Evolutionary conservation across 805 yeast genomes (phyloP).

Genomic region (Candida tallmaniae): DNA sequence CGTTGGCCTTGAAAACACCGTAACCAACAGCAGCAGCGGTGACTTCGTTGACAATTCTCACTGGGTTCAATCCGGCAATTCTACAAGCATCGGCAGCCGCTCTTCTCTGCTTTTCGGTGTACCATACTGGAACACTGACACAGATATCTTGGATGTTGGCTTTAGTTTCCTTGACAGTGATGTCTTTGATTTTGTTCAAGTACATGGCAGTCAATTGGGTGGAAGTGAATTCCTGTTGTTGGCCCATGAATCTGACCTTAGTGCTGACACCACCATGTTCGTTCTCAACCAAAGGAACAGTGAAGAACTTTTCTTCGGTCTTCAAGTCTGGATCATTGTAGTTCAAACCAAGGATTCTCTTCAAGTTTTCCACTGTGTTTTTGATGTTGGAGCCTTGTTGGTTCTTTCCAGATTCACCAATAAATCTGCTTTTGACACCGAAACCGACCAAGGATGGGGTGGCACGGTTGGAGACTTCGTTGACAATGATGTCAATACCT

Average conservation of each 20-base stretch:
- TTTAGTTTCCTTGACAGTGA: slow-evolving; percentile 77
- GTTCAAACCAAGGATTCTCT: slow-evolving; percentile 84
- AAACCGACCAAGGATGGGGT: slow-evolving; percentile 92
- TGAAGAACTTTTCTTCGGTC: slow-evolving; percentile 68
- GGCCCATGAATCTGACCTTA: slow-evolving; percentile 79
- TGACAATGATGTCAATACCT: slow-evolving; percentile 97
- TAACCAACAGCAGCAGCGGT: slow-evolving; percentile 99
- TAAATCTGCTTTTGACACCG: slow-evolving; percentile 80
- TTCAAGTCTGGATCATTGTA: slow-evolving; percentile 72
- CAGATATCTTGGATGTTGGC: slow-evolving; percentile 81
- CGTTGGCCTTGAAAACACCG: slow-evolving; percentile 93
- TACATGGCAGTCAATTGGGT: slow-evolving; percentile 94
- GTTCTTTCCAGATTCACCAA: slow-evolving; percentile 94
- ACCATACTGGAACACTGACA: slow-evolving; percentile 96
- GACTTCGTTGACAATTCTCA: slow-evolving; percentile 93
- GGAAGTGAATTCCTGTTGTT: slow-evolving; percentile 73
- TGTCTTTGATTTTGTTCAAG: slow-evolving; percentile 82
- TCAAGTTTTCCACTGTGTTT: slow-evolving; percentile 92
- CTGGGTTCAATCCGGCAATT: slow-evolving; percentile 97
- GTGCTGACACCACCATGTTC: slow-evolving; percentile 75
- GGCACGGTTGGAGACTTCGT: slow-evolving; percentile 96
- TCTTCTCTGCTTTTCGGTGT: slow-evolving; percentile 93
- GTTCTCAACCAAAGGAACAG: slow-evolving; percentile 66
- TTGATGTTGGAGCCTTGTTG: slow-evolving; percentile 95
- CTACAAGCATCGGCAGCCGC: slow-evolving; percentile 93